A percentile compares a stretch with the other conserved stretches of the same genome.
These are phyloP conservation scores for Conringia planisiliqua DNA, from an alignment of 345 rosid species.

Conservation along the genomic window DNA sequence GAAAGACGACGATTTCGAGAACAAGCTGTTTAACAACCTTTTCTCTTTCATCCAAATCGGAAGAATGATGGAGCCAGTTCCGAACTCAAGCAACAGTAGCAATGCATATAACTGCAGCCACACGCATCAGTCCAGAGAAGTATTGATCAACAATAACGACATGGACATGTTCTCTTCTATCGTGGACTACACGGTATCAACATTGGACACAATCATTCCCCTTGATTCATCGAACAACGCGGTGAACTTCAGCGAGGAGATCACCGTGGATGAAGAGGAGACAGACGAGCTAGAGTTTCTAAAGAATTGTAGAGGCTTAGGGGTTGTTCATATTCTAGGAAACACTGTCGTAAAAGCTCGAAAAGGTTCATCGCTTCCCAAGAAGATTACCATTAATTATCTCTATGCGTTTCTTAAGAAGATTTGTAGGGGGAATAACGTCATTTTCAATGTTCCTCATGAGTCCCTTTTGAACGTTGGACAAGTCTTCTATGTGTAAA, in stretches of 20 bases:
- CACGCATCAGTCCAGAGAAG: constrained; percentile 39
- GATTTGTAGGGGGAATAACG: constrained; percentile 70
- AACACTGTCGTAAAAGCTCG: constrained; percentile 63
- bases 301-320: constrained; percentile 58
- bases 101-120: constrained; percentile 32
- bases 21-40: constrained; percentile 53
- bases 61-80: constrained; percentile 63
- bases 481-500: constrained; percentile 56
- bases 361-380: constrained; percentile 49
- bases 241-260: constrained; percentile 19
- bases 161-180: constrained; percentile 29
- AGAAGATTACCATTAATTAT: constrained; percentile 60
- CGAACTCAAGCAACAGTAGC: constrained; percentile 67
- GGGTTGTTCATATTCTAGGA: constrained; percentile 72
- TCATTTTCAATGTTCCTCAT: constrained; percentile 67
- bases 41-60: constrained; percentile 57
- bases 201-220: constrained; percentile 45
- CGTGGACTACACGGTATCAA: constrained; percentile 40
- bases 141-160: constrained; percentile 1
- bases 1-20: constrained; percentile 77
- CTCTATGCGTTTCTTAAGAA: constrained; percentile 70
- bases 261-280: constrained; percentile 39
- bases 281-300: constrained; percentile 57
- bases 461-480: constrained; percentile 74
- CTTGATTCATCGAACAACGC: constrained; percentile 27